Conservation (phyloP, 2,329 filamentous ascomycete species). For the Rutstroemia sp. region DNA sequence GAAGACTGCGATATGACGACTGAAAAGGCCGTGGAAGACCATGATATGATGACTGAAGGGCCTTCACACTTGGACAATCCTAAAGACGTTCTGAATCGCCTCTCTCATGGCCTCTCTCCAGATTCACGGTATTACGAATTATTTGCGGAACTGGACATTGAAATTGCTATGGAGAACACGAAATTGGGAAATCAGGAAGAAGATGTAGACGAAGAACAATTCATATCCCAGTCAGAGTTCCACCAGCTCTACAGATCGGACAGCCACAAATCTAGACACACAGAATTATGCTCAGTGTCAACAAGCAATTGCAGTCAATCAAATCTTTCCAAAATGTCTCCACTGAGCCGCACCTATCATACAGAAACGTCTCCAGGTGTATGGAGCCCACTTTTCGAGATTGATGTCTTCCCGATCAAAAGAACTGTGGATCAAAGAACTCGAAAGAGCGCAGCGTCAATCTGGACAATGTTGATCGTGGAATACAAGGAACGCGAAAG, state of each 20-base stretch:
- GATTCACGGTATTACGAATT: neutral
- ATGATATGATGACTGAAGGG: too few relatives aligned
- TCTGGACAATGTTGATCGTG: neutral
- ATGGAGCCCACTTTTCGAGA: neutral
- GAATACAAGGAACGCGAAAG: neutral
- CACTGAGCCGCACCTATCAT: too few relatives aligned
- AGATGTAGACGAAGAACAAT: neutral
- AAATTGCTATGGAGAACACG: neutral
- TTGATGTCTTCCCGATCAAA: neutral
- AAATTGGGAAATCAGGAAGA: neutral
- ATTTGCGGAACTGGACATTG: neutral
- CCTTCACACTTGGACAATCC: neutral
- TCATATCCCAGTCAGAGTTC: neutral
- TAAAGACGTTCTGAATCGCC: neutral
- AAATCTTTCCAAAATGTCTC: neutral
- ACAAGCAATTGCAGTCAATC: neutral
- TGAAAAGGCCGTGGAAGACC: too few relatives aligned
- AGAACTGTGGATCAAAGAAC: accelerated
- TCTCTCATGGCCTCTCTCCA: neutral
- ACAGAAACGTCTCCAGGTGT: neutral
- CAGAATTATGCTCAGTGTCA: too few relatives aligned
- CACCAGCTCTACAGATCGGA: neutral
- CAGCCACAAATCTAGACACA: too few relatives aligned
- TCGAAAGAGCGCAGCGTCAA: accelerated
- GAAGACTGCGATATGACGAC: too few relatives aligned